Conservation (phyloP, 2,329 filamentous ascomycete genomes). For the Stromatinia cepivora region DNA sequence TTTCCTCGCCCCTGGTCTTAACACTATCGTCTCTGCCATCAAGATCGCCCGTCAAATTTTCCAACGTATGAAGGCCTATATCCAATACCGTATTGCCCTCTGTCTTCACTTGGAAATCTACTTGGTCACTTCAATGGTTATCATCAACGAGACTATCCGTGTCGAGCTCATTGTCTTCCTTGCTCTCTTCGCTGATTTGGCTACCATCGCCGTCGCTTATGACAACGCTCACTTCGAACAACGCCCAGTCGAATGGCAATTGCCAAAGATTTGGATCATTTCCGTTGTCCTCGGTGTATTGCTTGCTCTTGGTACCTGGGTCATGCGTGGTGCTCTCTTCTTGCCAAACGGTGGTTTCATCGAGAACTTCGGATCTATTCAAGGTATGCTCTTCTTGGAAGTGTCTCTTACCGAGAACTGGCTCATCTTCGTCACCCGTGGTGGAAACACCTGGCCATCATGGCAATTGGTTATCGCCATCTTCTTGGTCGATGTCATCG, state of each 20-base stretch:
- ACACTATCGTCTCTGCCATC: constrained; percentile 87
- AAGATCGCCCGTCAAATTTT: constrained; percentile 95
- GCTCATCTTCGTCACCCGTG: constrained; percentile 76
- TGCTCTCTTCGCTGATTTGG: constrained; percentile 76
- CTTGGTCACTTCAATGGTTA: constrained; percentile 75
- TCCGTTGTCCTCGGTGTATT: constrained; percentile 66
- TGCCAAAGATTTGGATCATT: constrained; percentile 81
- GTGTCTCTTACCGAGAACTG: constrained; percentile 75
- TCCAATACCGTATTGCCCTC: constrained; percentile 91
- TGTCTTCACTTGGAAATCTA: constrained; percentile 88
- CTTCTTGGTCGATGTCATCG: constrained; percentile 67
- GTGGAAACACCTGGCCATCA: constrained; percentile 70
- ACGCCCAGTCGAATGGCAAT: constrained; percentile 76
- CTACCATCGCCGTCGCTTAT: constrained; percentile 76
- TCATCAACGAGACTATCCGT: constrained; percentile 74
- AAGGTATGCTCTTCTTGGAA: constrained; percentile 74
- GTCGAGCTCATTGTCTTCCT: constrained; percentile 77
- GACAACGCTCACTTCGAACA: constrained; percentile 76
- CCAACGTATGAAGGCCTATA: constrained; percentile 95
- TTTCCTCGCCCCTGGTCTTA: constrained; percentile 87
- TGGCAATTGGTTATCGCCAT: constrained; percentile 74
- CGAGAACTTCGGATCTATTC: constrained; percentile 71
- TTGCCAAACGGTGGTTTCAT: constrained; percentile 70
- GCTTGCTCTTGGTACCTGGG: constrained; percentile 70
- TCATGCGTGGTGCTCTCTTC: constrained; percentile 70